phyloP scores from a whole-genome alignment of 345 rosid genomes.

The Melaleuca quinquenervia region DNA sequence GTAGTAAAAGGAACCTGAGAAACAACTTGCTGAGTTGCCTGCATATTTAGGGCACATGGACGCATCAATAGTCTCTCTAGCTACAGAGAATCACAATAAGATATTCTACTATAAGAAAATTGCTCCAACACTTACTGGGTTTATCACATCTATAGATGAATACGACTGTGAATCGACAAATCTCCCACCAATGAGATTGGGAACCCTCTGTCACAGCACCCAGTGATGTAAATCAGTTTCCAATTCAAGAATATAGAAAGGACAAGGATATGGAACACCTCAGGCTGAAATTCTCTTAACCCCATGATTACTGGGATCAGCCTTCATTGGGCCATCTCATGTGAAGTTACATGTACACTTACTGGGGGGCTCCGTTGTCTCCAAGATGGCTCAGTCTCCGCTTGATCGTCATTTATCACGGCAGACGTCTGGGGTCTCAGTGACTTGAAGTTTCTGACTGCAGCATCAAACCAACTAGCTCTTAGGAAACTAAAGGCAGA shows the following conservation, averaged over 20 bases:
- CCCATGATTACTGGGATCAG: constrained; percentile 1
- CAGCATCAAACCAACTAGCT: constrained; percentile 1
- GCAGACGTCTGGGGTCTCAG: constrained; percentile 35
- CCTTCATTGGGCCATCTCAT: background rate
- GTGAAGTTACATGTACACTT: constrained; percentile 18
- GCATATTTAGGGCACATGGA: background rate
- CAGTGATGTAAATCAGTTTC: background rate
- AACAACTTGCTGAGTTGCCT: constrained; percentile 61
- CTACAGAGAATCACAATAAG: background rate
- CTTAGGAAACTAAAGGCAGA: background rate
- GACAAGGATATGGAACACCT: background rate
- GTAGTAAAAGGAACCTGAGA: constrained; percentile 58
- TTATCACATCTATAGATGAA: constrained; percentile 42
- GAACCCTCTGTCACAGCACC: constrained; percentile 34
- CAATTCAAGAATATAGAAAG: background rate
- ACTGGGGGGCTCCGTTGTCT: constrained; percentile 40
- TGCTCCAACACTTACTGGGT: constrained; percentile 43
- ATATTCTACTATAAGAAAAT: background rate
- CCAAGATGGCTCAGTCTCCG: constrained; percentile 38
- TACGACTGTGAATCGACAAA: constrained; percentile 51
- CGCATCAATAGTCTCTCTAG: background rate
- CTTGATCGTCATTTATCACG: constrained; percentile 20
- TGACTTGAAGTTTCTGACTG: constrained; percentile 55
- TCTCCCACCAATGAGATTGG: constrained; percentile 66
- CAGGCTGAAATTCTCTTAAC: background rate